phyloP scores from a whole-genome alignment of 139 green algal species.

The Chlamydomonas sp. region DNA sequence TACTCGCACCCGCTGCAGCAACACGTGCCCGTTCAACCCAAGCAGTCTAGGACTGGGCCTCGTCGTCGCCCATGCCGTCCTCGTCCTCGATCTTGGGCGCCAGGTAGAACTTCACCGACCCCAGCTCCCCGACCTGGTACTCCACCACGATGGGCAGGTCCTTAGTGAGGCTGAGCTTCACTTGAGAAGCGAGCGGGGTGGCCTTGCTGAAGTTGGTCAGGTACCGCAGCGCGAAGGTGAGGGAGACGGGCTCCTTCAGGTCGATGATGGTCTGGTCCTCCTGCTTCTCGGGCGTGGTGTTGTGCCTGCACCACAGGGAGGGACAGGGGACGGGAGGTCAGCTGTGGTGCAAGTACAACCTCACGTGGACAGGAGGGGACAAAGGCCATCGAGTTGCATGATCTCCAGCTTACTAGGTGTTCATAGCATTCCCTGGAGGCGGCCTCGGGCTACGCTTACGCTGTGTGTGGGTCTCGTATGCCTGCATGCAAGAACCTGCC shows the following conservation, averaged over 20 bases:
- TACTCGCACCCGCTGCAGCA: not conserved
- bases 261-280: conserved; percentile 93
- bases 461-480: too few species aligned
- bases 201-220: conserved; percentile 98
- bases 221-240: conserved; percentile 98
- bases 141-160: conserved; percentile 94
- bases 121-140: conserved; percentile 92
- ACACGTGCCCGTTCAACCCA: not conserved
- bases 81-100: conserved; percentile 94
- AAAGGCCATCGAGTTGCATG: too few species aligned
- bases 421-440: too few species aligned
- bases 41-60: conserved; percentile 33
- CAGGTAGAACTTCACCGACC: conserved; percentile 84
- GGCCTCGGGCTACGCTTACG: too few species aligned
- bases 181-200: conserved; percentile 53
- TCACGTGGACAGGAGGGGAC: too few species aligned
- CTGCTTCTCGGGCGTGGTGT: conserved; percentile 54
- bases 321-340: not conserved
- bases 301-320: conserved; percentile 36
- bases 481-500: too few species aligned
- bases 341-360: not conserved
- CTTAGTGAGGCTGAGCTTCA: conserved; percentile 88
- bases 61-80: conserved; percentile 57
- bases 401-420: too few species aligned
- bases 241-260: conserved; percentile 91